phyloP scores from a whole-genome alignment of 2,329 filamentous ascomycete genomes.

The Elsinoe australis region DNA sequence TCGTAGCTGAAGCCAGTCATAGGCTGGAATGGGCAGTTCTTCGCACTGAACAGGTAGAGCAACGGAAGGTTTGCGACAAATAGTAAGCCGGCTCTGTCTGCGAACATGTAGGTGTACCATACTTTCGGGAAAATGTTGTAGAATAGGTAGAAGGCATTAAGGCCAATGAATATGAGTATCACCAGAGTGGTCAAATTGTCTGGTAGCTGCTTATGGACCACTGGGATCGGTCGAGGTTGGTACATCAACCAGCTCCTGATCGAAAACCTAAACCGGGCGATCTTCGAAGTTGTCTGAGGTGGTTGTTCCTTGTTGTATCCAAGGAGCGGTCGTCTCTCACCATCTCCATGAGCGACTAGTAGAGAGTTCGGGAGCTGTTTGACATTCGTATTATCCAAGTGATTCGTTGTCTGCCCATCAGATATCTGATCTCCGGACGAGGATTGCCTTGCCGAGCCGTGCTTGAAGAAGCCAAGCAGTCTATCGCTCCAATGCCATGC shows the following conservation, averaged over 20 bases:
- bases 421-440: neutral
- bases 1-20: slow-evolving; percentile 60
- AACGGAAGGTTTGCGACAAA: slow-evolving; percentile 46
- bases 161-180: slow-evolving; percentile 43
- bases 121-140: slow-evolving; percentile 44
- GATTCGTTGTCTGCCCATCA: too few species aligned
- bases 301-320: slow-evolving; percentile 15
- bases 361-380: slow-evolving; percentile 5
- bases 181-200: slow-evolving; percentile 50
- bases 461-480: too few species aligned
- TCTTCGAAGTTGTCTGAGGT: neutral
- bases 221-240: slow-evolving; percentile 51
- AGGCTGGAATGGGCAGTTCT: slow-evolving; percentile 55
- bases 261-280: slow-evolving; percentile 4
- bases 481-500: slow-evolving; percentile 33
- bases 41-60: slow-evolving; percentile 57
- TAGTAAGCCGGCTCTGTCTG: slow-evolving; percentile 50
- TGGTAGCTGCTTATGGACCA: slow-evolving; percentile 51
- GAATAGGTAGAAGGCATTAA: slow-evolving; percentile 54
- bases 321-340: slow-evolving; percentile 32
- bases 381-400: neutral
- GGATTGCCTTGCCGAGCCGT: slow-evolving; percentile 21
- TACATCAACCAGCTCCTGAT: slow-evolving; percentile 40
- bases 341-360: neutral
- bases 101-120: slow-evolving; percentile 50